phyloP scores from a whole-genome alignment of 108 stramenopile species.

The Epithemia pelagica region DNA sequence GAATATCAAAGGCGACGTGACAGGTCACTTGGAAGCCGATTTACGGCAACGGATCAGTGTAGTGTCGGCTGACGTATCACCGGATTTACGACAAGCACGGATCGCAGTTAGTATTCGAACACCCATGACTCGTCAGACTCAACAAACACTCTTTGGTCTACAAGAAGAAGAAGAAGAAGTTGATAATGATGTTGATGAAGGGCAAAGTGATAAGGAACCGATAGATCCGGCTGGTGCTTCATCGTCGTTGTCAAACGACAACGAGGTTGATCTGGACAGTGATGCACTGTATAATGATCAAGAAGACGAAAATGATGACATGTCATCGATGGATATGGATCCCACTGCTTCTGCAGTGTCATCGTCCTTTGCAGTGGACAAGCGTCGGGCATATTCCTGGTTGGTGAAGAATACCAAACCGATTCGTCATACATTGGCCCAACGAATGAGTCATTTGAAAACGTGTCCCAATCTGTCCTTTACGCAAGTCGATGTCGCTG shows the following conservation, averaged over 20 bases:
- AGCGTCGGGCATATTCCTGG: constrained; percentile 79
- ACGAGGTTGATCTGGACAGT: not conserved
- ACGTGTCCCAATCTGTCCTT: constrained; percentile 68
- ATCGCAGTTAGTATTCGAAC: constrained; percentile 67
- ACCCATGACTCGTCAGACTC: constrained; percentile 8
- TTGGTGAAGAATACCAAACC: constrained; percentile 64
- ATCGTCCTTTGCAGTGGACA: constrained; percentile 30
- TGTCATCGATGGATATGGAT: not conserved
- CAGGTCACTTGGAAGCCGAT: constrained; percentile 54
- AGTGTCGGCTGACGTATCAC: constrained; percentile 73
- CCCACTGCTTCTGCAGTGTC: no score
- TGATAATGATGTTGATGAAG: not conserved
- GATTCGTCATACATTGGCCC: constrained; percentile 71
- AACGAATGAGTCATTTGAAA: constrained; percentile 83
- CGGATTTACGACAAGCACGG: constrained; percentile 83
- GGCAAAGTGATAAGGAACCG: not conserved
- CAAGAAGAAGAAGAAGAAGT: constrained; percentile 8
- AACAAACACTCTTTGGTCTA: constrained; percentile 8
- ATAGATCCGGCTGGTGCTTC: not conserved
- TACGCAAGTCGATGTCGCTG: constrained; percentile 83
- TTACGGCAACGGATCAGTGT: constrained; percentile 66
- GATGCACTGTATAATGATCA: not conserved
- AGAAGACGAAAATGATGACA: constrained; percentile 9
- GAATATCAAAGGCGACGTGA: constrained; percentile 33
- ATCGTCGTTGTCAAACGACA: not conserved